Evolutionary conservation across 495 filamentous ascomycete species (phyloP).

Genomic region (Cetradonia linearis): DNA sequence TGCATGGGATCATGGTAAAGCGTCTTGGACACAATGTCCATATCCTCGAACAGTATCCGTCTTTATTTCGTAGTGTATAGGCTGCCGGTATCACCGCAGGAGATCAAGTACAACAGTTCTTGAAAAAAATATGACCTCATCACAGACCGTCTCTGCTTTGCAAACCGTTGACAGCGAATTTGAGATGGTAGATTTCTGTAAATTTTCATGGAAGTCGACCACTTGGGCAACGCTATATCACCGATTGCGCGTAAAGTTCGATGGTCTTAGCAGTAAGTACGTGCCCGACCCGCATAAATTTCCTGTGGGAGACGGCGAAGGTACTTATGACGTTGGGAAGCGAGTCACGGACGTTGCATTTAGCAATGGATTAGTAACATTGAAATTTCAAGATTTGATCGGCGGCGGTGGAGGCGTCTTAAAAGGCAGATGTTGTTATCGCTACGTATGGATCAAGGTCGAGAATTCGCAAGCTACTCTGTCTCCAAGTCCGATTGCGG

Average conservation of each 20-base stretch:
- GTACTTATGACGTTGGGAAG: slow-evolving; percentile 14
- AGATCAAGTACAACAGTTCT: slow-evolving; percentile 17
- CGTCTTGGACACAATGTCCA: slow-evolving; percentile 27
- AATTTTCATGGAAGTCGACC: slow-evolving; percentile 16
- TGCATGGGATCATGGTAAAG: slow-evolving; percentile 30
- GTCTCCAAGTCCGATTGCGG: slow-evolving; percentile 12
- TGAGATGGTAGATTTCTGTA: background rate
- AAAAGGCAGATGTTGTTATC: slow-evolving; percentile 25
- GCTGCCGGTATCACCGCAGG: slow-evolving; percentile 25
- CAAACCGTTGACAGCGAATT: slow-evolving; percentile 9
- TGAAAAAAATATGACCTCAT: slow-evolving; percentile 23
- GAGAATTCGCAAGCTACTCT: slow-evolving; percentile 20
- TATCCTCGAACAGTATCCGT: slow-evolving; percentile 27
- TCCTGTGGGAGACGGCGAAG: background rate
- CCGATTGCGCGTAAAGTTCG: slow-evolving; percentile 27
- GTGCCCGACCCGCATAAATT: slow-evolving; percentile 14
- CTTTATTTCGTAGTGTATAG: slow-evolving; percentile 22
- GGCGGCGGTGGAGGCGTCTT: slow-evolving; percentile 3
- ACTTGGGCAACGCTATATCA: slow-evolving; percentile 27
- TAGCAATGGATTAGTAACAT: background rate
- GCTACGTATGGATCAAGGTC: slow-evolving; percentile 27
- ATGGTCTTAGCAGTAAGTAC: slow-evolving; percentile 23
- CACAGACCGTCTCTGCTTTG: background rate
- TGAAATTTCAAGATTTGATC: background rate
- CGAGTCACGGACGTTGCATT: slow-evolving; percentile 12